Evolutionary conservation across 768 basidiomycete species (phyloP), one percentile per base, ranked within the genome.

Genomic region (Pulveroboletus sp.): DNA sequence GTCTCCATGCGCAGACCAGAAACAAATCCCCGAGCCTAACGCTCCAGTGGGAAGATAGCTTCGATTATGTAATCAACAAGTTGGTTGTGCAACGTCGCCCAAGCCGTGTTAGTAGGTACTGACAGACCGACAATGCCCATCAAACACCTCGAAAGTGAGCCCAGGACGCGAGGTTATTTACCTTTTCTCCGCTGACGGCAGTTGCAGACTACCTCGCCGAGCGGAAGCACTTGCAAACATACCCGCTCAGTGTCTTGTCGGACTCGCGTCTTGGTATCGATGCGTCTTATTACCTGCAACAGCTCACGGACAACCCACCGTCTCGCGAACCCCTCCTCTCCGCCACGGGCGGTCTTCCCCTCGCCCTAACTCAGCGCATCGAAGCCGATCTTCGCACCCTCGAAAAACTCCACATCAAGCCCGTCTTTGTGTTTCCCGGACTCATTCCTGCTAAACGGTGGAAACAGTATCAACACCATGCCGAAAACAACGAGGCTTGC

Each of bases 381-480:
- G 94, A 97, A 71, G 76, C 83, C 32, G 94, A 99, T 75, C 76
- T 98, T 39, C 87, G 94, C 41, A 75, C 80, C 13, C 85, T 98
- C 63, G 93, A 96, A 76, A 86, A 85, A 71, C 75, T 89, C 29
- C 85, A 80, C 57, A 97, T 99, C 77, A 96, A 95, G 66, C 96
- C 96, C 19, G 92, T 99, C n/a, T 95, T 99, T 61, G 91, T 99
- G 43, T 98, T 98, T 70, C 83, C 90, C 14, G 96, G 96, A 5
- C 75, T 99, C 27, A 73, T 82, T 2, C 88, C 90, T 1, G 83
- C 83, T 58, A 85, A 83, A 54, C 81, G 86, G 48, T 78, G 77
- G 73, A 88, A 87, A 68, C 64, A 62, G 11, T 57, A 57, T 34
- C 76, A 78, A 49, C 78, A 80, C 38, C 75, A 80, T 24, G 63